phyloP scores from a whole-genome alignment of 2,329 filamentous ascomycete genomes.

The Epichloe aotearoae region DNA sequence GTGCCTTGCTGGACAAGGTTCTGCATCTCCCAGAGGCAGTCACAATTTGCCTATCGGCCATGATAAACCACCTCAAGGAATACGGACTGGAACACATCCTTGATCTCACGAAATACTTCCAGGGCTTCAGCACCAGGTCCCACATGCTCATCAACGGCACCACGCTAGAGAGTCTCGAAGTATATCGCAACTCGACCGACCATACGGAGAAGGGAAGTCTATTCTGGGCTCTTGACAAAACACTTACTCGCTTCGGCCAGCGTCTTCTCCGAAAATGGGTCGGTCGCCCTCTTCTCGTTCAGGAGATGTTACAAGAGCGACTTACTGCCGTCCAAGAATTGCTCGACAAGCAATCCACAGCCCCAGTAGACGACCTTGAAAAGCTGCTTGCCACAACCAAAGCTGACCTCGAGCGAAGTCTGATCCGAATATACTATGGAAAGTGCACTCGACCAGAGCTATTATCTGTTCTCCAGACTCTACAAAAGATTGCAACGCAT shows the following conservation, averaged over 20 bases:
- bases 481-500: conserved; percentile 69
- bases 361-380: conserved; percentile 60
- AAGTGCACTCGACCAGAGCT: conserved; percentile 88
- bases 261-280: conserved; percentile 89
- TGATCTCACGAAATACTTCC: conserved; percentile 91
- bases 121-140: conserved; percentile 83
- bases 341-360: conserved; percentile 50
- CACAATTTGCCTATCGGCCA: conserved; percentile 83
- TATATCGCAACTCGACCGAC: conserved; percentile 91
- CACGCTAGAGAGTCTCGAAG: conserved; percentile 82
- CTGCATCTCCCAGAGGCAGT: conserved; percentile 73
- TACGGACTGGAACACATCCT: conserved; percentile 94
- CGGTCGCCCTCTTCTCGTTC: conserved; percentile 74
- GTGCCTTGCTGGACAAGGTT: conserved; percentile 69
- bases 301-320: conserved; percentile 59
- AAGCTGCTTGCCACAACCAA: conserved; percentile 57
- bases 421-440: conserved; percentile 94
- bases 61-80: conserved; percentile 86
- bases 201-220: conserved; percentile 74
- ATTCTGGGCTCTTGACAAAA: conserved; percentile 92
- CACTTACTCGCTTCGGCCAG: conserved; percentile 77
- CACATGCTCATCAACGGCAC: conserved; percentile 97
- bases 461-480: conserved; percentile 67
- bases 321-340: conserved; percentile 80
- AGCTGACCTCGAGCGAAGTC: conserved; percentile 77